These are phyloP conservation scores for Talaromyces atroroseus DNA, from an alignment of 2,329 filamentous ascomycete species.

Conservation along the genomic window DNA sequence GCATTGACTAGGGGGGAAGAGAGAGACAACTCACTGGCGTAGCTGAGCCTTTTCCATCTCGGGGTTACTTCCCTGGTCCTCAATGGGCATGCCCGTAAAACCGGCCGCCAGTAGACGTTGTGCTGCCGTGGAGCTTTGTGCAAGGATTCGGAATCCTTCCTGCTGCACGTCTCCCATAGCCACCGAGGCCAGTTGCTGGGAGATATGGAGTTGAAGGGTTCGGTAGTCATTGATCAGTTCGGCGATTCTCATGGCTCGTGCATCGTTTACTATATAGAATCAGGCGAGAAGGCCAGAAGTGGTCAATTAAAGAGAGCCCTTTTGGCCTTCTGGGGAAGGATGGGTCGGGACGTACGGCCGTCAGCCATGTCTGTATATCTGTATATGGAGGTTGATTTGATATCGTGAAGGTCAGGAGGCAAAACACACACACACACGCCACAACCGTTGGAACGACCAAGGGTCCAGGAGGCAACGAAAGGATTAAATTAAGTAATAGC, in stretches of 20 bases:
- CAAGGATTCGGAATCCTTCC: conserved; percentile 54
- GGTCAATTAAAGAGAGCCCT: background rate
- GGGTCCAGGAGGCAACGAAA: no score
- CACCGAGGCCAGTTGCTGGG: conserved; percentile 47
- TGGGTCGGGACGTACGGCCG: conserved; percentile 44
- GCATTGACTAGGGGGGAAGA: background rate
- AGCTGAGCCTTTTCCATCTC: conserved; percentile 55
- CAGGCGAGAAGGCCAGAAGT: background rate
- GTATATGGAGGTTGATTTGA: no score
- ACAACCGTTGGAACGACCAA: no score
- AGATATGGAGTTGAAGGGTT: conserved; percentile 55
- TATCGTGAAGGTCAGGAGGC: background rate
- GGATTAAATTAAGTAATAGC: no score
- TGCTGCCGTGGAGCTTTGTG: conserved; percentile 52
- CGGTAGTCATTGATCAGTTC: conserved; percentile 62
- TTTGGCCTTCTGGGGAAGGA: conserved; percentile 8
- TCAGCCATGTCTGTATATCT: conserved; percentile 44
- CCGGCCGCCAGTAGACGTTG: conserved; percentile 50
- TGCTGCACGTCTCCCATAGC: conserved; percentile 53
- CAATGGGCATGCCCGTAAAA: conserved; percentile 23
- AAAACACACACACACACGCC: no score
- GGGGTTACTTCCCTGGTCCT: conserved; percentile 37
- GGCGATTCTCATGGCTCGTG: conserved; percentile 56
- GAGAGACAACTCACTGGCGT: conserved; percentile 26
- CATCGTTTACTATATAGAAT: conserved; percentile 52